Base-by-base conservation (phyloP, 2,329 filamentous ascomycete genomes). In the Penicillium paneum region DNA sequence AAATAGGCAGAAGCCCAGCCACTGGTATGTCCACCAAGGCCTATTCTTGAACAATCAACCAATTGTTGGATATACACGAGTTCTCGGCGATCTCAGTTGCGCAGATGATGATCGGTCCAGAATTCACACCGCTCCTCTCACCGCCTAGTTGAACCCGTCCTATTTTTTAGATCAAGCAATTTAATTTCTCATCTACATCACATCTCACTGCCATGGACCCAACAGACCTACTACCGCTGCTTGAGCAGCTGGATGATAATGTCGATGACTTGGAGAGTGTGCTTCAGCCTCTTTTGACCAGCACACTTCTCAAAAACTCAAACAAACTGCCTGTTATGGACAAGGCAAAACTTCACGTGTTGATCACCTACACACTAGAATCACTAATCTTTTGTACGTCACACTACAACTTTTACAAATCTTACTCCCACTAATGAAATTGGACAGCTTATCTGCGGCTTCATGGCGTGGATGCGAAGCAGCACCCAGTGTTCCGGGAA, bases 271-370 rank as follows among this genome's bases (percentile, higher is more conserved):
- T 97, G 43, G 85, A 95, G 69, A 83, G 86, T 34, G 80, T 83
- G 4, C 79, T 97, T 28, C 76, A 83, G 59, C 91, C 93, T n/a
- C 77, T 97, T 6, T 76, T 96, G 26, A 78, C 80, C 34, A 80
- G 81, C 46, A 73, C 82, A 1, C 76, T 97, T 40, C 78, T 84
- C 47, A 83, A 87, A 38, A 83, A 84, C 53, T 85, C 90, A 5
- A 86, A 85, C 52, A 91, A 91, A 69, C 80, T 97, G 28, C 92
- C 93, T 1, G 81, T 97, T n/a, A 81, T 99, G 57, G 93, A 97
- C 78, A 92, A 91, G 76, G 91, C 94, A 8, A 97, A 97, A 76
- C 85, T 97, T 56, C 91, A 95, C 70, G 87, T 94, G n/a, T 80
- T 96, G 19, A 81, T 87, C 48, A 88, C 91, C 17, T 99, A 97